Conservation (phyloP, 2,329 filamentous ascomycete species). For the Cyphellophora attinorum region DNA sequence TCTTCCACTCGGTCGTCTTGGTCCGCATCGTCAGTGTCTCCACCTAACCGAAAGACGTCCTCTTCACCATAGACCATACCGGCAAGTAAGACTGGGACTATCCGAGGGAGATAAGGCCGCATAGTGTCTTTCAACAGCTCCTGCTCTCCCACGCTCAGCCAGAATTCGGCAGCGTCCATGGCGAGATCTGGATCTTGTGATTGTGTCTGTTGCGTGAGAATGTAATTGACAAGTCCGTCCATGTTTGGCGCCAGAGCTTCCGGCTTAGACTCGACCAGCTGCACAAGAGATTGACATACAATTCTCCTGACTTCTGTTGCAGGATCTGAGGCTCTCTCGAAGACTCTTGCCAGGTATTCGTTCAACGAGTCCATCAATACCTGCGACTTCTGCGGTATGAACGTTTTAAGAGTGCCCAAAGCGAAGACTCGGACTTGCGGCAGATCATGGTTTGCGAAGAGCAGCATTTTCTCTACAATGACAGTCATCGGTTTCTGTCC, state of each 20-base stretch:
- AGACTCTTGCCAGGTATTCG: slow-evolving; percentile 70
- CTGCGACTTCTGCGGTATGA: slow-evolving; percentile 74
- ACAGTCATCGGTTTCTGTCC: slow-evolving; percentile 80
- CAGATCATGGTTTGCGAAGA: slow-evolving; percentile 68
- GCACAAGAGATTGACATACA: slow-evolving; percentile 87
- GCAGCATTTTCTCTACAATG: slow-evolving; percentile 81
- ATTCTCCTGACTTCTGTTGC: slow-evolving; percentile 78
- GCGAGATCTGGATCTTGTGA: slow-evolving; percentile 77
- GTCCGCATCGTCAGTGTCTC: slow-evolving; percentile 80
- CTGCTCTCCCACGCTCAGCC: slow-evolving; percentile 88
- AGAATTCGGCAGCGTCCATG: slow-evolving; percentile 93
- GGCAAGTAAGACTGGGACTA: slow-evolving; percentile 81
- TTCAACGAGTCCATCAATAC: slow-evolving; percentile 75
- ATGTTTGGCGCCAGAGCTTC: slow-evolving; percentile 88
- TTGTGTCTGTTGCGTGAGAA: slow-evolving; percentile 77
- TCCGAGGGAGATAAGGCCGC: slow-evolving; percentile 67
- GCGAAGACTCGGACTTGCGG: slow-evolving; percentile 72
- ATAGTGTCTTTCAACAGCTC: slow-evolving; percentile 67
- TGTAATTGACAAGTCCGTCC: slow-evolving; percentile 80
- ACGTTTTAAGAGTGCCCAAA: slow-evolving; percentile 80
- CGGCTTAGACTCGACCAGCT: slow-evolving; percentile 80
- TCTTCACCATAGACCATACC: slow-evolving; percentile 97
- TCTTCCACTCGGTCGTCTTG: slow-evolving; percentile 84
- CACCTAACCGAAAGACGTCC: slow-evolving; percentile 76
- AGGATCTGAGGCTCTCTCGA: slow-evolving; percentile 66